These are phyloP conservation scores for Porpolomopsis calyptriformis DNA, from an alignment of 768 basidiomycete species.

Conservation along the genomic window DNA sequence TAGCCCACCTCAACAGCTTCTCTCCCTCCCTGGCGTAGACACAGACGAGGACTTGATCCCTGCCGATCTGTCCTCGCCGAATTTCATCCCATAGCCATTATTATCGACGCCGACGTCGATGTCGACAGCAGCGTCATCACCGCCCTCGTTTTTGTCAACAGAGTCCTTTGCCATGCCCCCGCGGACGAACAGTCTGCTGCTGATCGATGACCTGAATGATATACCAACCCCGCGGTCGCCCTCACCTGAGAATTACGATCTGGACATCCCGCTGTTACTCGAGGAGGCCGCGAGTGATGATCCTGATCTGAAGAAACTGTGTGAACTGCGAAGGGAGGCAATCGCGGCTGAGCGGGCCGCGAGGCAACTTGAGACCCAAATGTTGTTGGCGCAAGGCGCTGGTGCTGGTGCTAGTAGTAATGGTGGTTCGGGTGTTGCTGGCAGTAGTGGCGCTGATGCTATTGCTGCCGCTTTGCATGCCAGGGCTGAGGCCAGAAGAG, in stretches of 20 bases:
- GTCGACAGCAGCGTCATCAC: too few relatives aligned
- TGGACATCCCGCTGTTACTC: slow-evolving; percentile 12
- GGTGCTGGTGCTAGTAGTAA: too few relatives aligned
- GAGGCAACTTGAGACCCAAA: slow-evolving; percentile 19
- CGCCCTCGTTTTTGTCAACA: too few relatives aligned
- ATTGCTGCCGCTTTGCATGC: too few relatives aligned
- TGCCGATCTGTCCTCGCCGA: slow-evolving; percentile 6
- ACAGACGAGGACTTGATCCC: slow-evolving; percentile 33
- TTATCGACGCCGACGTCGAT: background rate
- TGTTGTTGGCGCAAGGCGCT: slow-evolving; percentile 25
- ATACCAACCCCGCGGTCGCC: slow-evolving; percentile 31
- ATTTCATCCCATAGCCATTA: background rate
- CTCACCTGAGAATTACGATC: slow-evolving; percentile 31
- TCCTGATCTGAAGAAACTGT: slow-evolving; percentile 30
- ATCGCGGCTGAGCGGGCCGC: slow-evolving; percentile 24
- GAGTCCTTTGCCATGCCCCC: slow-evolving; percentile 3
- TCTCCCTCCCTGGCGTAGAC: slow-evolving; percentile 35
- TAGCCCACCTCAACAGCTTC: slow-evolving; percentile 16
- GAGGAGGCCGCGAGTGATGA: slow-evolving; percentile 24
- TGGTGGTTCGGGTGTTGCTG: too few relatives aligned
- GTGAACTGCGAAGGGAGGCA: slow-evolving; percentile 29
- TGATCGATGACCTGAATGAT: slow-evolving; percentile 33
- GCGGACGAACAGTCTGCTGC: slow-evolving; percentile 15
- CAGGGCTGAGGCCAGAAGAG: slow-evolving; percentile 33
- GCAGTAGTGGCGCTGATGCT: too few relatives aligned